Base-by-base conservation (phyloP, 495 filamentous ascomycete species). In the Peziza echinospora region DNA sequence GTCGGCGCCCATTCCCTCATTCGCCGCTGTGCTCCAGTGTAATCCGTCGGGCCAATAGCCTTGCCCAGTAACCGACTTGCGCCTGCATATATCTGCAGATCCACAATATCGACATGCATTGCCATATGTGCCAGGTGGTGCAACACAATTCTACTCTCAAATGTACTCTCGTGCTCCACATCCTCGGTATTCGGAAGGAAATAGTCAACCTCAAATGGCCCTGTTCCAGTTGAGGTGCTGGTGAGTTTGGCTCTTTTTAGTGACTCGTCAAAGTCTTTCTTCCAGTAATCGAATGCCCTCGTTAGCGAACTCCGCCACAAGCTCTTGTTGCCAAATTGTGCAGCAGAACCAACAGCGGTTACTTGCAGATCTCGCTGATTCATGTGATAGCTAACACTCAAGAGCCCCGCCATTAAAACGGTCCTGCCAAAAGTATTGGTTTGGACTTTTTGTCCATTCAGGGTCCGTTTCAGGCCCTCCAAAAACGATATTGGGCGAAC, bases 81-180 rank as follows among this genome's bases (percentile, higher is more conserved):
- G 2, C 84, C 78, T 7, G 85, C 89, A 58, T 91, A 94, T 50
- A 96, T 89, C 61, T 94, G 89, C 56, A 85, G 86, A 60, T 94
- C 87, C n/a, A 87, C 82, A 41, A 96, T 82, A 57, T 96, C 89
- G 7, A 94, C 87, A 59, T 96, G 87, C 70, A 92, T 93, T 3
- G 82, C 84, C 84, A 97, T 94, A 60, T 97, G 89, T 2, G 89
- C 91, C 7, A 97, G 66, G 49, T 87, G 82, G 57, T 97, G 87
- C 41, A 96, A 66, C 16, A 93, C 86, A 21, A 78, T 87, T 41
- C 84, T 73, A 51, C 76, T 81, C 56, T 96, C 82, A 51, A 86
- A 85, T 19, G 85, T 74, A 44, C 80, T 77, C 48, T 85, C 82
- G 43, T 81, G 75, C 44, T 84, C 78, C 16, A 68, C 48, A 43